These are phyloP conservation scores for Sechiopsis laciniata DNA, from an alignment of 306 rosid genomes.

Conservation along the genomic window DNA sequence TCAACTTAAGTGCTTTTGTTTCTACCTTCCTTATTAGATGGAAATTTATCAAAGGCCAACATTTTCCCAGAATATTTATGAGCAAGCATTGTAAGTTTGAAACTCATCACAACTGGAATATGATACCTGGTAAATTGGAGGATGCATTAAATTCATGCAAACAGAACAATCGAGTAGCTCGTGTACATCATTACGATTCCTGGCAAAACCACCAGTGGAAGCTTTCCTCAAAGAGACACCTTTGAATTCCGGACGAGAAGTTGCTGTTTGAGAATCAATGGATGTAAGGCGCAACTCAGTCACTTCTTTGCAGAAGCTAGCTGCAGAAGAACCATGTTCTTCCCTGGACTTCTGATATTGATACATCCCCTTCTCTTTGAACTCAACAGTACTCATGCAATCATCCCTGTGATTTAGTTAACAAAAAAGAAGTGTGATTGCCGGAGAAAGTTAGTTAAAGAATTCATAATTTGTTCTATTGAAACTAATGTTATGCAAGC, in stretches of 20 bases:
- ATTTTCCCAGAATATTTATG: too few relatives aligned
- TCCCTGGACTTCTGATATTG: constrained; percentile 24
- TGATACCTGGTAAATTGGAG: too few relatives aligned
- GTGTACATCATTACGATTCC: too few relatives aligned
- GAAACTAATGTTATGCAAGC: neutral
- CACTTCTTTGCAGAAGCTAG: constrained; percentile 35
- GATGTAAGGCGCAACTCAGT: constrained; percentile 27
- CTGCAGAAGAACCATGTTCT: constrained; percentile 32
- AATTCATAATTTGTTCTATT: too few relatives aligned
- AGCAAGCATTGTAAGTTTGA: too few relatives aligned
- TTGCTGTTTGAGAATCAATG: constrained; percentile 29
- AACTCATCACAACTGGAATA: too few relatives aligned
- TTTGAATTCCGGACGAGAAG: constrained; percentile 32
- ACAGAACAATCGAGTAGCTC: too few relatives aligned
- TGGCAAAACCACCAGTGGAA: constrained; percentile 24
- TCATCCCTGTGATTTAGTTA: constrained; percentile 23
- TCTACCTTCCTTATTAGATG: too few relatives aligned
- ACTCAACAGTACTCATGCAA: constrained; percentile 15
- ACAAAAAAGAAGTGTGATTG: neutral
- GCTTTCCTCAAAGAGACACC: constrained; percentile 30
- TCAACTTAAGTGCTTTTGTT: too few relatives aligned
- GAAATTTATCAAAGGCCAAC: too few relatives aligned
- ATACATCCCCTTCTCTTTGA: constrained; percentile 19
- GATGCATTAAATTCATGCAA: too few relatives aligned
- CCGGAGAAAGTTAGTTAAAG: neutral